phyloP scores from a whole-genome alignment of 352 stramenopile species.

The Phytophthora melonis region DNA sequence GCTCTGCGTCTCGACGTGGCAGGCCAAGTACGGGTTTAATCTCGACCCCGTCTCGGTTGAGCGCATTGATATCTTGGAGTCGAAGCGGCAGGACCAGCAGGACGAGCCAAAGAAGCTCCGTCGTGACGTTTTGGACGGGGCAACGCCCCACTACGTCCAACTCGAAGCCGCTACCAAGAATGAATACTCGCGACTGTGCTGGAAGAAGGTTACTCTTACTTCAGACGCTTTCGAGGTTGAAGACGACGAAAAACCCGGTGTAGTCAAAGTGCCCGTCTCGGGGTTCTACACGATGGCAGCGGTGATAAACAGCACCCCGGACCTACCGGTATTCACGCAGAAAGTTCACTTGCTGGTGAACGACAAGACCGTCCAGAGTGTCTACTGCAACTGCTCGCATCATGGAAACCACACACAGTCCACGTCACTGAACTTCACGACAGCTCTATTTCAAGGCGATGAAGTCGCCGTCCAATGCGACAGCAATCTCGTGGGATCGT shows the following conservation, averaged over 20 bases:
- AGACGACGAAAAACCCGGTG: neutral
- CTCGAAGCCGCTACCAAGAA: neutral
- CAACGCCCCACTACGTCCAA: neutral
- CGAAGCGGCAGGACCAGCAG: constrained; percentile 9
- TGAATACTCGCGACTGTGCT: neutral
- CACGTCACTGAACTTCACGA: neutral
- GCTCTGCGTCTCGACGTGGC: neutral
- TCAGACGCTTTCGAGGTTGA: neutral
- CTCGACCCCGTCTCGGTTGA: constrained; percentile 8
- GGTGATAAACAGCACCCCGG: neutral
- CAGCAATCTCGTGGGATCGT: neutral
- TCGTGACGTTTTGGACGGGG: neutral
- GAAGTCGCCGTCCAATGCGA: neutral
- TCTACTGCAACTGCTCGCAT: neutral
- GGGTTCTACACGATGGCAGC: neutral
- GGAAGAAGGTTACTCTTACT: neutral
- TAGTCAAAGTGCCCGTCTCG: neutral
- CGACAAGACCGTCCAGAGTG: neutral
- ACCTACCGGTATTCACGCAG: neutral
- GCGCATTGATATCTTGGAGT: constrained; percentile 16
- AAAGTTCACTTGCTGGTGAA: neutral
- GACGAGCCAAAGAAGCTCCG: neutral
- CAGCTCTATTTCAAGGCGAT: neutral
- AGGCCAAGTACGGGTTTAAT: constrained; percentile 5
- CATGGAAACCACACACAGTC: neutral